These are phyloP conservation scores for Talinum fruticosum DNA, from an alignment of 148 eudicot genomes.

Conservation along the genomic window DNA sequence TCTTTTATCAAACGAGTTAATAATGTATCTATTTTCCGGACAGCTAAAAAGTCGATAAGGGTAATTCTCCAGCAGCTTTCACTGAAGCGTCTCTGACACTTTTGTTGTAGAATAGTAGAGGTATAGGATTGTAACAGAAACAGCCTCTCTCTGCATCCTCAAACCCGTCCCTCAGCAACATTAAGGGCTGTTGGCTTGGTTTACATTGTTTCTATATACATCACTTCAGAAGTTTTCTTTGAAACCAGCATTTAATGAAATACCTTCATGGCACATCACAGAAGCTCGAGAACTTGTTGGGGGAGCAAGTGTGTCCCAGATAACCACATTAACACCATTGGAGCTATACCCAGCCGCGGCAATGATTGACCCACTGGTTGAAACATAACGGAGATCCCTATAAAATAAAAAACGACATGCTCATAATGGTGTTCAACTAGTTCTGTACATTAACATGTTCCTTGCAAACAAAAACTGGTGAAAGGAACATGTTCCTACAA, in stretches of 20 bases:
- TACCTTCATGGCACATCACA: conserved; percentile 99
- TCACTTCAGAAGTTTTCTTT: background rate
- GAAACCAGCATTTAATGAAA: background rate
- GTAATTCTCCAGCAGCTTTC: too few relatives aligned
- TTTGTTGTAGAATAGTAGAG: too few relatives aligned
- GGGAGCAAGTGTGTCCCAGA: conserved; percentile 99
- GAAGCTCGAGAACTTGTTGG: conserved; percentile 91
- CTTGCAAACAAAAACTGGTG: background rate
- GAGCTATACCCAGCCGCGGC: conserved; percentile 94
- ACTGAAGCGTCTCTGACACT: too few relatives aligned
- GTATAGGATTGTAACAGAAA: too few relatives aligned
- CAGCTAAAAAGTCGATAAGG: too few relatives aligned
- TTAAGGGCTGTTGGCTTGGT: background rate
- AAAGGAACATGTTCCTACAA: background rate
- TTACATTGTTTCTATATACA: background rate
- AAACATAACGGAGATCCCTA: conserved; percentile 88
- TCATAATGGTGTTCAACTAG: conserved; percentile 9
- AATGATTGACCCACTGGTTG: conserved; percentile 90
- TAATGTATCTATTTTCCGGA: too few relatives aligned
- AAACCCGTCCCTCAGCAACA: background rate
- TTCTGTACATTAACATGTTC: background rate
- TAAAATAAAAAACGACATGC: conserved; percentile 17
- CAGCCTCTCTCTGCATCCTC: too few relatives aligned
- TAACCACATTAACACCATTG: conserved; percentile 74
- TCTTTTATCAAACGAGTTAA: too few relatives aligned